Evolutionary conservation across 106 monocot species (phyloP).

Genomic region (Acanthochlamys bracteata): DNA sequence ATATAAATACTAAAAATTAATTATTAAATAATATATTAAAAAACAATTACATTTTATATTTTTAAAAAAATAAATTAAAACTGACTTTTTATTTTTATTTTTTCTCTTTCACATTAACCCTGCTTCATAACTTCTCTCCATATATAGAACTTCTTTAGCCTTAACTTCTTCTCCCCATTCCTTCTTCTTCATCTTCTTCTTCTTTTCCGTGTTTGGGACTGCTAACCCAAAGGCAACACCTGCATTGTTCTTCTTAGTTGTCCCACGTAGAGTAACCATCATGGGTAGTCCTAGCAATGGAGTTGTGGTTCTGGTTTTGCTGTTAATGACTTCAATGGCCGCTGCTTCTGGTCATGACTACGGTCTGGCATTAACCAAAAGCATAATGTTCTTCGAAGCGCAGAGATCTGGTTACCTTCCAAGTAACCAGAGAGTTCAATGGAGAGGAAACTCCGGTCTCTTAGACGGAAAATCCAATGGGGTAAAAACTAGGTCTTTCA

Average conservation of each 20-base stretch:
- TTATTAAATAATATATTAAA: too few relatives aligned
- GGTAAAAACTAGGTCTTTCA: too few relatives aligned
- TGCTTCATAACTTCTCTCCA: neutral
- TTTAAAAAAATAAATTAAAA: too few relatives aligned
- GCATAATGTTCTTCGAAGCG: conserved; percentile 9
- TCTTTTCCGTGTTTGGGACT: neutral
- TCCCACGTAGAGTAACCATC: too few relatives aligned
- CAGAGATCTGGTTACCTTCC: conserved; percentile 7
- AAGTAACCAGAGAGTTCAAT: neutral
- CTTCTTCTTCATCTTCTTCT: neutral
- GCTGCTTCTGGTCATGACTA: conserved; percentile 5
- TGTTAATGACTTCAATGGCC: neutral
- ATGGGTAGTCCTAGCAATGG: neutral
- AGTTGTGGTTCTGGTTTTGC: neutral
- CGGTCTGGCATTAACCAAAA: neutral
- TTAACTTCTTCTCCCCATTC: neutral
- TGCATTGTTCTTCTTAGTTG: neutral
- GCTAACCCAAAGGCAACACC: neutral
- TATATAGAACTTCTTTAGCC: neutral
- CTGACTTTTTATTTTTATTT: too few relatives aligned
- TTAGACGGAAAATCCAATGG: neutral
- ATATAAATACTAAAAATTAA: too few relatives aligned
- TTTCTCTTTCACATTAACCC: too few relatives aligned
- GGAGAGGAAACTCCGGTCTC: conserved; percentile 5
- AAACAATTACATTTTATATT: too few relatives aligned